These are phyloP conservation scores for Suillus occidentalis DNA, from an alignment of 768 basidiomycete species.

Conservation along the genomic window DNA sequence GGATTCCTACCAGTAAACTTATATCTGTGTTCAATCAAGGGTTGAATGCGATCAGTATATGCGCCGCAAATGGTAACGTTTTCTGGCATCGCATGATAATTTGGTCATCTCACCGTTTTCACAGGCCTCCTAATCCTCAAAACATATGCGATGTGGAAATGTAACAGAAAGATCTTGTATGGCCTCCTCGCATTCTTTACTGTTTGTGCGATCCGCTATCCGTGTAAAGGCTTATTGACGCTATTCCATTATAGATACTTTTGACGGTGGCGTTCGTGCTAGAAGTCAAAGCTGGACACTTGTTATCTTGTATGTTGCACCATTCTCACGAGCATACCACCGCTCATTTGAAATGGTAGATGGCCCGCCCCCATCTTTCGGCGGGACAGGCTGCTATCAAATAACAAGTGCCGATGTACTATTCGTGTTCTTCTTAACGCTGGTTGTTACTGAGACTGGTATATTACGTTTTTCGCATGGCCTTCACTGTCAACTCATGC, in stretches of 20 bases:
- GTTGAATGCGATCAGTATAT: conserved; percentile 7
- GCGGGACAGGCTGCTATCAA: conserved; percentile 6
- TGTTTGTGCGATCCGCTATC: neutral
- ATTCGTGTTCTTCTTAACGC: neutral
- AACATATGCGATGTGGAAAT: conserved; percentile 11
- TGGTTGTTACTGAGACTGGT: conserved; percentile 3
- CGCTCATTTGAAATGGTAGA: neutral
- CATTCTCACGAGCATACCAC: neutral
- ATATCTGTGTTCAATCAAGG: neutral
- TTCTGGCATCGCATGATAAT: neutral
- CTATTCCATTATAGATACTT: neutral
- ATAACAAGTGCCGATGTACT: neutral
- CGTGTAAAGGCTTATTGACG: neutral
- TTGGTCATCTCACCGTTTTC: neutral
- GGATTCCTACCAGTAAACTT: neutral
- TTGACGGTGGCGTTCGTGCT: conserved; percentile 5
- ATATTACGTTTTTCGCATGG: neutral
- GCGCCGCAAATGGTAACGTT: conserved; percentile 7
- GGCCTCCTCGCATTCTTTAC: conserved; percentile 2
- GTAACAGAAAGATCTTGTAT: conserved; percentile 1
- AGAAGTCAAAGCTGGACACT: neutral
- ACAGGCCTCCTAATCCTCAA: conserved; percentile 9
- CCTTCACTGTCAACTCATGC: no score
- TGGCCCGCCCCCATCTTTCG: conserved; percentile 1
- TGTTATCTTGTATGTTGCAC: conserved; percentile 4